Percentiles rank a stretch among this genome's conserved stretches.
Conservation (phyloP, 176 grass and related monocot species). For the Alloteropsis semialata region DNA sequence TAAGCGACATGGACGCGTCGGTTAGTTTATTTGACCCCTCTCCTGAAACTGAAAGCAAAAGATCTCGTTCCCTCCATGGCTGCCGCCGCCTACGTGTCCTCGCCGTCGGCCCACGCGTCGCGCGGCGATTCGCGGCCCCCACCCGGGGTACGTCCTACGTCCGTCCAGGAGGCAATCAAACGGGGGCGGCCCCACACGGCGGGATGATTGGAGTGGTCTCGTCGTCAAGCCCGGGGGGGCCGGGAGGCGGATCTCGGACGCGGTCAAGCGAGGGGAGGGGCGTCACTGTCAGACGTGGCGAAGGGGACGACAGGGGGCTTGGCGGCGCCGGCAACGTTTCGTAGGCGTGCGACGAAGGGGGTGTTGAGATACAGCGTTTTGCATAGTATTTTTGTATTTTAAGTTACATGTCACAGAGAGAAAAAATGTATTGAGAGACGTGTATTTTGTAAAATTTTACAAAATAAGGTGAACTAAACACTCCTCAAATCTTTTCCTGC, state of each 20-base stretch:
- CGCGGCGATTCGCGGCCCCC: background rate
- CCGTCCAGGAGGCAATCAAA: conserved; percentile 9
- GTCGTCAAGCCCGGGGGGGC: background rate
- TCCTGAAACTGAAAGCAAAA: background rate
- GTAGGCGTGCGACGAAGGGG: too few species aligned
- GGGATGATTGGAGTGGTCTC: conserved; percentile 3
- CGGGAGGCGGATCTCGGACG: background rate
- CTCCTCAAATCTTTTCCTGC: background rate
- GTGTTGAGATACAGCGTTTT: too few species aligned
- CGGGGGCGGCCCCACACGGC: conserved; percentile 27
- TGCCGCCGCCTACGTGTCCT: background rate
- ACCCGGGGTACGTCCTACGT: background rate
- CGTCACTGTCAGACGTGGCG: conserved; percentile 40
- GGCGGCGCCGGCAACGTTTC: background rate
- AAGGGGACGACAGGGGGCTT: conserved; percentile 12
- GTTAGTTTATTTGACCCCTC: background rate
- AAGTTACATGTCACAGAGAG: too few species aligned
- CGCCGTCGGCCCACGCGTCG: conserved; percentile 11
- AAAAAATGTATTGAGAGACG: too few species aligned
- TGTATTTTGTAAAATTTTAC: too few species aligned
- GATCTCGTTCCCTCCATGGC: background rate
- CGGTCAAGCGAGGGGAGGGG: conserved; percentile 7
- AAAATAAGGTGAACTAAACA: too few species aligned
- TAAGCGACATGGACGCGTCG: conserved; percentile 15
- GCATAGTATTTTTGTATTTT: too few species aligned